phyloP scores from a whole-genome alignment of 345 rosid species.

The Acer campestre region DNA sequence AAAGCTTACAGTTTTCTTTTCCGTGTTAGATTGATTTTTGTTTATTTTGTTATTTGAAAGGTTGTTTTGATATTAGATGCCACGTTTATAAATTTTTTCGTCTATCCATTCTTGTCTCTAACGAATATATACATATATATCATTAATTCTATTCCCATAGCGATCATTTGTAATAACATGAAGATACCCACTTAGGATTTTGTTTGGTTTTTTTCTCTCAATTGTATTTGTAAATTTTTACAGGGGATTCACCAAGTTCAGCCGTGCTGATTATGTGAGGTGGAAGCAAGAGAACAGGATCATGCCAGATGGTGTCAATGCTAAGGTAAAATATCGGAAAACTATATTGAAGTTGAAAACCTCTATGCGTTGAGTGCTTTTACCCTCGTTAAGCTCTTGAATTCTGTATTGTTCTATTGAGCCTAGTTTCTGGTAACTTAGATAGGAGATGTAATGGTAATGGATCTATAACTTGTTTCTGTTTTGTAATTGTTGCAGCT shows the following conservation, averaged over 20 bases:
- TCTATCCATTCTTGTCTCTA: not conserved
- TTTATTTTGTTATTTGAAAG: not conserved
- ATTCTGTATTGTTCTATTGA: not conserved
- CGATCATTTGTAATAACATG: not conserved
- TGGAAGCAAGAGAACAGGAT: slow-evolving; percentile 51
- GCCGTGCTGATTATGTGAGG: slow-evolving; percentile 48
- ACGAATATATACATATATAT: too few species aligned
- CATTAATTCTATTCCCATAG: not conserved
- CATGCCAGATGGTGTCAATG: slow-evolving; percentile 56
- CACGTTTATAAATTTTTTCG: not conserved
- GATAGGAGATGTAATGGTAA: not conserved
- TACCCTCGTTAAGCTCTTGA: too few species aligned
- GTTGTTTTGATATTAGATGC: not conserved
- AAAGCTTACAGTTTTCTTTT: not conserved
- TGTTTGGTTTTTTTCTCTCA: not conserved
- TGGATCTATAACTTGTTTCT: not conserved
- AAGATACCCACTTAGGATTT: not conserved
- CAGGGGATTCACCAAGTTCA: slow-evolving; percentile 64
- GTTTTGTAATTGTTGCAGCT: slow-evolving; percentile 10
- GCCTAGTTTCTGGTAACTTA: not conserved
- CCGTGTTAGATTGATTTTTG: not conserved
- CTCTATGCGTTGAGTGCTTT: not conserved
- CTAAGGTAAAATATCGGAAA: slow-evolving; percentile 38
- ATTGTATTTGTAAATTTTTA: not conserved
- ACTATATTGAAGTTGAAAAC: not conserved